phyloP scores from a whole-genome alignment of 2,329 filamentous ascomycete species.

The Ciborinia camelliae region DNA sequence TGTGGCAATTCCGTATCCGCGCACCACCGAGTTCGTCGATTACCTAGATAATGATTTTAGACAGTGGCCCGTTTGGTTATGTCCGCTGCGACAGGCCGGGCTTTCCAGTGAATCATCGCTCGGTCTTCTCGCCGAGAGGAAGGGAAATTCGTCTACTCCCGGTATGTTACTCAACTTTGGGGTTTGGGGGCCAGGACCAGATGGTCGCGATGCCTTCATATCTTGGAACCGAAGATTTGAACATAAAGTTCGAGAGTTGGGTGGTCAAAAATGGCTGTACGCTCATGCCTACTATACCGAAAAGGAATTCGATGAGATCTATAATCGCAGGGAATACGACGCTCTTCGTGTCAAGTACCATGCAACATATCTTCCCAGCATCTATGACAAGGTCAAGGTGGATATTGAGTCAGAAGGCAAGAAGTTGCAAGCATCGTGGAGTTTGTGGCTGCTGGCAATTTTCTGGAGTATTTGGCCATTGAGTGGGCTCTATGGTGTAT shows the following conservation, averaged over 20 bases:
- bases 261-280: conserved; percentile 83
- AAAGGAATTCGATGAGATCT: conserved; percentile 63
- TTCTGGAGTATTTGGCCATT: conserved; percentile 37
- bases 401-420: conserved; percentile 42
- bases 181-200: conserved; percentile 76
- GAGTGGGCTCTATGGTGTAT: conserved; percentile 35
- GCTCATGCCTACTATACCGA: conserved; percentile 79
- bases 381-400: conserved; percentile 68
- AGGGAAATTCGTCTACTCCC: conserved; percentile 37
- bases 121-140: conserved; percentile 21
- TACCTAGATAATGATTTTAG: conserved; percentile 44
- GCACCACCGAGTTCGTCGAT: conserved; percentile 48
- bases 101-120: conserved; percentile 25
- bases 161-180: conserved; percentile 58
- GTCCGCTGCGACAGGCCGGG: conserved; percentile 44
- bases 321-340: conserved; percentile 58
- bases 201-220: conserved; percentile 54
- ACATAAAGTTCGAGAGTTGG: conserved; percentile 61
- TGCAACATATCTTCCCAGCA: conserved; percentile 61
- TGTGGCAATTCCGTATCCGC: conserved; percentile 52
- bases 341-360: conserved; percentile 59
- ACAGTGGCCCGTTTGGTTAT: conserved; percentile 50
- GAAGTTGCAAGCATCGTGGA: not conserved
- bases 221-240: conserved; percentile 69
- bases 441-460: conserved; percentile 18